These are phyloP conservation scores for Avicennia marina DNA, from an alignment of 257 asterid species.

Conservation along the genomic window DNA sequence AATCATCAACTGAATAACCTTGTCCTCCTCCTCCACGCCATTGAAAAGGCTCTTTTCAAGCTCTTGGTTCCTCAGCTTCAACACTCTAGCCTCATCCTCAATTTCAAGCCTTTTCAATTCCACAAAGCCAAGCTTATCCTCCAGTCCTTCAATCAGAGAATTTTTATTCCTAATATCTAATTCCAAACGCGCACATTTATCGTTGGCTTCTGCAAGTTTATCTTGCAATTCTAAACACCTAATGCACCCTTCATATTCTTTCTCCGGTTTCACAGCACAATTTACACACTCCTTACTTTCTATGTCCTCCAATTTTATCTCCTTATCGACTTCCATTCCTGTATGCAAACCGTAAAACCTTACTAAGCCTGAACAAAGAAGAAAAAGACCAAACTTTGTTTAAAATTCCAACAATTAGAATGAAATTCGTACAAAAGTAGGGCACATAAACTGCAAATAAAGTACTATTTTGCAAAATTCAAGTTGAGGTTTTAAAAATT, in stretches of 20 bases:
- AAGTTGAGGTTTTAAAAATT: no score
- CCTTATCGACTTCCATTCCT: constrained; percentile 14
- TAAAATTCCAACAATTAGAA: no score
- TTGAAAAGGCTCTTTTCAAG: constrained; percentile 26
- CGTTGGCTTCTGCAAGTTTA: constrained; percentile 19
- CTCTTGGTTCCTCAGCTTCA: constrained; percentile 34
- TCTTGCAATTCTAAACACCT: constrained; percentile 33
- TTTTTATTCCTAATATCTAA: constrained; percentile 24
- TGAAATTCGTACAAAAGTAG: no score
- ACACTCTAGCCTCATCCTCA: constrained; percentile 24
- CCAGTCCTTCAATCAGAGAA: constrained; percentile 17
- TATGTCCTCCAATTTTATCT: constrained; percentile 9
- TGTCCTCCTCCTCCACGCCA: constrained; percentile 25
- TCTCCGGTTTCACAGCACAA: constrained; percentile 5
- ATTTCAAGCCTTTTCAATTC: constrained; percentile 15
- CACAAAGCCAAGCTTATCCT: constrained; percentile 16
- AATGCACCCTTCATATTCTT: constrained; percentile 17
- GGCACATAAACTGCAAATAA: no score
- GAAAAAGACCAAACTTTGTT: no score
- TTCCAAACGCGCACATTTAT: constrained; percentile 21
- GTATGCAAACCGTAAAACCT: constrained; percentile 12
- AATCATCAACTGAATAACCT: constrained; percentile 33
- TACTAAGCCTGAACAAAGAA: no score
- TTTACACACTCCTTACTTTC: constrained; percentile 1
- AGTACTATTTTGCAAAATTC: no score